phyloP scores from a whole-genome alignment of 2,329 filamentous ascomycete genomes.

The Aureobasidium leucospermi region DNA sequence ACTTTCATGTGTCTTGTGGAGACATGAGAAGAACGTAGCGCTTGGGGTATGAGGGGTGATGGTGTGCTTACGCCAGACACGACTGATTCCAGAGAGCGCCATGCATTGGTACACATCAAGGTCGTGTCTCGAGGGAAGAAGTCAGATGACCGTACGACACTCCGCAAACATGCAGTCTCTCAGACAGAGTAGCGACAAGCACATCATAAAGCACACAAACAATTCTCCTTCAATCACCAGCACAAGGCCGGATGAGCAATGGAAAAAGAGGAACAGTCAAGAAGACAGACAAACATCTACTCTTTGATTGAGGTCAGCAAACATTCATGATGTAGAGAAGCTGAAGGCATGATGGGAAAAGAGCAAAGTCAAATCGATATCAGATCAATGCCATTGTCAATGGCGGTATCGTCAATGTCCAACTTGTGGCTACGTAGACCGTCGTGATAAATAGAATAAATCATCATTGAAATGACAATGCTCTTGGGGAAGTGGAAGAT shows the following conservation, averaged over 20 bases:
- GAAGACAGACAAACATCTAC: neutral
- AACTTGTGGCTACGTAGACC: slow-evolving; percentile 33
- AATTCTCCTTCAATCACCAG: neutral
- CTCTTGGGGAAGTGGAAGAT: neutral
- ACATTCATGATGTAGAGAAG: neutral
- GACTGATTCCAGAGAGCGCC: no score
- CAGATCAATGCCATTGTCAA: slow-evolving; percentile 26
- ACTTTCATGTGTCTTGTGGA: no score
- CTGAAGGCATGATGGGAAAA: neutral
- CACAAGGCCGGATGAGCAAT: neutral
- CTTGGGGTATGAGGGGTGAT: no score
- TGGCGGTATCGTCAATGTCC: slow-evolving; percentile 33
- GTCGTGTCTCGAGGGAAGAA: no score
- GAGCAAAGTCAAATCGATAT: slow-evolving; percentile 4
- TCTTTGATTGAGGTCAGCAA: neutral
- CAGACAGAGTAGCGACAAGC: no score
- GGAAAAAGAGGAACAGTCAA: neutral
- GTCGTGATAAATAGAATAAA: slow-evolving; percentile 32
- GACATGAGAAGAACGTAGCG: no score
- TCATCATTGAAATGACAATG: slow-evolving; percentile 26
- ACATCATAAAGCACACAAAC: no score
- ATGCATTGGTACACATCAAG: no score
- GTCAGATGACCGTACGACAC: no score
- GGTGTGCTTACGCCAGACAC: no score
- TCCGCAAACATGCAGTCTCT: no score